Evolutionary conservation across 108 stramenopile species (phyloP).

Genomic region (Conticribra weissflogii): DNA sequence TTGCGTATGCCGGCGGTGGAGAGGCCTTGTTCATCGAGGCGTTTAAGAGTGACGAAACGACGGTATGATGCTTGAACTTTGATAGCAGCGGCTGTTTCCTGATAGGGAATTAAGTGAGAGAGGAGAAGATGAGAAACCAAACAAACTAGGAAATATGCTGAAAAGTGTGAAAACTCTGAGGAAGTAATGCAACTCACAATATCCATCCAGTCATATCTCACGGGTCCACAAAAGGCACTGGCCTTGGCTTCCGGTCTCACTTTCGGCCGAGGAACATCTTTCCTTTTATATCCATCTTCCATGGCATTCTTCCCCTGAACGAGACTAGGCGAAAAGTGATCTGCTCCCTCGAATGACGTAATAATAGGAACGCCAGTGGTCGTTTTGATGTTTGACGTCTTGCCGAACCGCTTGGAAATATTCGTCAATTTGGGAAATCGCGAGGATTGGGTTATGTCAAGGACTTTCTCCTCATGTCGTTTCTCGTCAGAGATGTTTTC

Average conservation of each 20-base stretch:
- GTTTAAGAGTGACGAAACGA: constrained; percentile 53
- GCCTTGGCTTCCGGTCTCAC: constrained; percentile 61
- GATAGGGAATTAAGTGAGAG: no score
- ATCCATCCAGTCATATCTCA: constrained; percentile 91
- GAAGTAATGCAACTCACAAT: constrained; percentile 85
- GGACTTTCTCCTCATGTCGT: not conserved
- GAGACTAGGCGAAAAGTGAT: constrained; percentile 35
- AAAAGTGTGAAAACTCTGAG: no score
- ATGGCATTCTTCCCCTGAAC: constrained; percentile 23
- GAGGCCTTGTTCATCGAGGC: constrained; percentile 57
- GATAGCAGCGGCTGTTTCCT: constrained; percentile 68
- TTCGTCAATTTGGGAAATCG: constrained; percentile 3
- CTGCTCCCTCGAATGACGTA: constrained; percentile 25
- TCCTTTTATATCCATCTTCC: constrained; percentile 21
- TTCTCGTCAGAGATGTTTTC: not conserved
- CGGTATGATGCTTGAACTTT: constrained; percentile 76
- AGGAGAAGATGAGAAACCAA: no score
- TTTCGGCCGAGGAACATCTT: constrained; percentile 23
- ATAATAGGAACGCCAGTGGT: constrained; percentile 51
- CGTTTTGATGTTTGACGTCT: constrained; percentile 20
- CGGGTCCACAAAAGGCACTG: constrained; percentile 75
- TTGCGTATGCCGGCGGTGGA: constrained; percentile 74
- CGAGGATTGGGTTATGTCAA: not conserved
- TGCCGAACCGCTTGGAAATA: constrained; percentile 31
- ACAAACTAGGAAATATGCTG: no score